Percentiles rank a stretch among this genome's conserved stretches.
Evolutionary conservation across 371 early-diverging fungal species (phyloP).

Genomic region (Cokeromyces recurvatus): DNA sequence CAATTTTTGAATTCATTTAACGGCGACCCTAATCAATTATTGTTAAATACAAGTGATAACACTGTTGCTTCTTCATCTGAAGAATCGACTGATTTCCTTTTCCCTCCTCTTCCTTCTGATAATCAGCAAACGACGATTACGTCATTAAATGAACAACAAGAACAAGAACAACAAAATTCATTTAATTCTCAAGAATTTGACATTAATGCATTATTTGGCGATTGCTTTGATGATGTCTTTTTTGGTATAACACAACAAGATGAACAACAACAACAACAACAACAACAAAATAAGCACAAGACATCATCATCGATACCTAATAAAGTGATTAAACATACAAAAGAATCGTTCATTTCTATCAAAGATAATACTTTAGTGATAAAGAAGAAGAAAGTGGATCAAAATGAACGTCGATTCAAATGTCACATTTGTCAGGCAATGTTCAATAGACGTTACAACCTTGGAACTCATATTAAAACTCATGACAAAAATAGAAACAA

Average conservation of each 20-base stretch:
- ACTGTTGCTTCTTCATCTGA: too few relatives aligned
- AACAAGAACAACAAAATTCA: not conserved
- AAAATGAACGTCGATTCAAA: conserved; percentile 32
- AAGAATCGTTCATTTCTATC: too few relatives aligned
- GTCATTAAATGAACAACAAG: too few relatives aligned
- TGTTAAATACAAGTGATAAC: conserved; percentile 13
- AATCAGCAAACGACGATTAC: not conserved
- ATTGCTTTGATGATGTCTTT: conserved; percentile 8
- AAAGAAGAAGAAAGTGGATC: not conserved
- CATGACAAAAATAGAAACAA: conserved; percentile 64
- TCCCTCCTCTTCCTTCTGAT: conserved; percentile 33
- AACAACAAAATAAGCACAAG: too few relatives aligned
- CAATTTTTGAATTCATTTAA: conserved; percentile 2
- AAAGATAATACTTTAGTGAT: too few relatives aligned
- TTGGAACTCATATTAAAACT: conserved; percentile 68
- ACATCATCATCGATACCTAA: too few relatives aligned
- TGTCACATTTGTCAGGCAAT: conserved; percentile 49
- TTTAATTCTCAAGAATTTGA: too few relatives aligned
- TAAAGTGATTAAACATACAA: conserved; percentile 2
- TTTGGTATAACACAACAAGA: not conserved
- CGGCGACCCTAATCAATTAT: conserved; percentile 18
- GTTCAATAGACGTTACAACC: conserved; percentile 72
- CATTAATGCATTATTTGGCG: conserved; percentile 4
- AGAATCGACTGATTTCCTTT: conserved; percentile 17
- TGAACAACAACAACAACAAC: not conserved